phyloP scores from a whole-genome alignment of 768 basidiomycete species.

The Hebeloma cylindrosporum region DNA sequence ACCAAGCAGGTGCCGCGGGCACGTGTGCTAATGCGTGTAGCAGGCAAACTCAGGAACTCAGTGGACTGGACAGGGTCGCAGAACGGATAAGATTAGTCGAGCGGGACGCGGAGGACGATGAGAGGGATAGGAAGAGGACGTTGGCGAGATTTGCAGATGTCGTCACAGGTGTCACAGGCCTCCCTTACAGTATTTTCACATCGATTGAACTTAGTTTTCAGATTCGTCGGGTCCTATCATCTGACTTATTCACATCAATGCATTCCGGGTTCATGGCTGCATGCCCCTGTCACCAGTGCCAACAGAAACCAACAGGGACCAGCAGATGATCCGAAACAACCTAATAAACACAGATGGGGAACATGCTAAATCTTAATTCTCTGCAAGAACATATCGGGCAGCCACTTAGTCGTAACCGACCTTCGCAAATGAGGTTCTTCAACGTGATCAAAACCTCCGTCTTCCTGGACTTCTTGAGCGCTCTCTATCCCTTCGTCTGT shows the following conservation, averaged over 20 bases:
- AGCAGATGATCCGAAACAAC: constrained; percentile 14
- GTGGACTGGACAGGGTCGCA: not conserved
- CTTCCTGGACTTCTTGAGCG: constrained; percentile 72
- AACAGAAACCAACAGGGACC: not conserved
- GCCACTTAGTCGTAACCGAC: constrained; percentile 1
- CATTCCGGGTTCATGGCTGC: constrained; percentile 1
- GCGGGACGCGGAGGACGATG: constrained; percentile 5
- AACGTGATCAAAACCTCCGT: constrained; percentile 50
- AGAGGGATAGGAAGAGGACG: constrained; percentile 7
- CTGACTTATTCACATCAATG: constrained; percentile 8
- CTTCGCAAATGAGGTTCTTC: not conserved
- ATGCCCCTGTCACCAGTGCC: constrained; percentile 16
- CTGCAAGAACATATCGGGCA: not conserved
- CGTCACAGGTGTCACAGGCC: constrained; percentile 24
- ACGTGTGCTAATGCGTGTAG: constrained; percentile 21
- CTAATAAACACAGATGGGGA: constrained; percentile 20
- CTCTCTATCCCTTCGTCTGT: constrained; percentile 71
- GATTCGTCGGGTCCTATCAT: not conserved
- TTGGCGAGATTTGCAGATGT: constrained; percentile 21
- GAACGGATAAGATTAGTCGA: constrained; percentile 7
- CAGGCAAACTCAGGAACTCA: constrained; percentile 2
- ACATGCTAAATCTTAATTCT: constrained; percentile 12
- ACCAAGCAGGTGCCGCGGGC: constrained; percentile 20
- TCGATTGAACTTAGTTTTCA: constrained; percentile 8
- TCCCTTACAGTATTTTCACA: constrained; percentile 14